Conservation (phyloP, 768 basidiomycete genomes). For the Galerina sulciceps region DNA sequence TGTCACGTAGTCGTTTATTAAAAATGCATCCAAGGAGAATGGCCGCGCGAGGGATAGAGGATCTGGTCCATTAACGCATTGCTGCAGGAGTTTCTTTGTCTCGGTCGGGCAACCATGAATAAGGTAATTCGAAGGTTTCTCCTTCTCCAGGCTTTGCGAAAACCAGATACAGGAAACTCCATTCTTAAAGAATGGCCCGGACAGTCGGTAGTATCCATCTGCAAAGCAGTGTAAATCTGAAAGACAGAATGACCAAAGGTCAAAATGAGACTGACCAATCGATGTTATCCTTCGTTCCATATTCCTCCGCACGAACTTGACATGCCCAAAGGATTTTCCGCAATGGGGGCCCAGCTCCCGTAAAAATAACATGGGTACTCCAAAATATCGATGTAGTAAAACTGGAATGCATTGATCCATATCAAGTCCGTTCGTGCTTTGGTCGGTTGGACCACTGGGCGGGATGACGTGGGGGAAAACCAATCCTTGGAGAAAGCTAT, state of each 20-base stretch:
- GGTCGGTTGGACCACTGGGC: too few species aligned
- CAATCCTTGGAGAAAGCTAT: constrained; percentile 1
- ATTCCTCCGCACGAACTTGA: neutral
- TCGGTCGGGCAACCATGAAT: neutral
- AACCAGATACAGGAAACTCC: constrained; percentile 2
- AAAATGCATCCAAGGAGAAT: constrained; percentile 7
- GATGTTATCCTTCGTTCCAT: neutral
- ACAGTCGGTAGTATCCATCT: constrained; percentile 6
- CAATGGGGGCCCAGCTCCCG: neutral
- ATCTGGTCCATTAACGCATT: neutral
- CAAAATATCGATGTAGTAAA: constrained; percentile 3
- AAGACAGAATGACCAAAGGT: neutral
- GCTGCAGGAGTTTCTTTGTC: neutral
- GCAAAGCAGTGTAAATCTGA: too few species aligned
- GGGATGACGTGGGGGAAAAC: neutral
- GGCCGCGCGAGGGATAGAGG: neutral
- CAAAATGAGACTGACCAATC: neutral
- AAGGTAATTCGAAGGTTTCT: neutral
- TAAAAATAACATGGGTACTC: constrained; percentile 4
- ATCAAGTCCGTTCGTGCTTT: too few species aligned
- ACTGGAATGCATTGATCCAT: neutral
- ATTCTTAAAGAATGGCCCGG: neutral
- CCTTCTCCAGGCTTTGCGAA: neutral
- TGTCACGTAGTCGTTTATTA: constrained; percentile 5
- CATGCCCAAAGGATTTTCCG: neutral